These are phyloP conservation scores for Rhododendron ferrugineum DNA, from an alignment of 148 eudicot genomes.

Conservation along the genomic window DNA sequence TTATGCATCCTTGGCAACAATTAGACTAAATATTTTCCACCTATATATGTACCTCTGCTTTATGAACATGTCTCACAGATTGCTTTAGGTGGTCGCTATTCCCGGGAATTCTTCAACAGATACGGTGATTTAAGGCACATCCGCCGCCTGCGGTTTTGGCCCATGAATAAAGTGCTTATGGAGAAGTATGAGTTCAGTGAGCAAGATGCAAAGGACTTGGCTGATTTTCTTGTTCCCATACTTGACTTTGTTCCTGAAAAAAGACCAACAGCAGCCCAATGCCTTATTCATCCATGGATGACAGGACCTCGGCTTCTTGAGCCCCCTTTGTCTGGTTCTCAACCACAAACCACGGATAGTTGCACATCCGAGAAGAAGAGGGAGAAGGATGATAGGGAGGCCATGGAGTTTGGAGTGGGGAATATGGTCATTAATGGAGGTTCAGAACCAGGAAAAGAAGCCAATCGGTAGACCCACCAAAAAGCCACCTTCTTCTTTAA, in stretches of 20 bases:
- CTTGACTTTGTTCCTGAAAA: conserved; percentile 87
- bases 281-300: conserved; percentile 83
- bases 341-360: conserved; percentile 16
- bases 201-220: conserved; percentile 68
- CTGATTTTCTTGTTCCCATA: conserved; percentile 72
- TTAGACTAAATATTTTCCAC: neutral
- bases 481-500: neutral
- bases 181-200: conserved; percentile 73
- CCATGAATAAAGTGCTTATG: conserved; percentile 64
- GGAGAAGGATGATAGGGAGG: conserved; percentile 57
- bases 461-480: conserved; percentile 8
- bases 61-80: conserved; percentile 31
- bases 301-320: conserved; percentile 41
- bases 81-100: conserved; percentile 72
- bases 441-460: conserved; percentile 22
- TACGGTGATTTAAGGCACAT: conserved; percentile 79
- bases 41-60: neutral
- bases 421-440: conserved; percentile 51
- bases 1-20: neutral
- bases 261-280: conserved; percentile 80
- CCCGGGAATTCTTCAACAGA: conserved; percentile 78
- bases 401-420: conserved; percentile 60
- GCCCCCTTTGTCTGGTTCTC: conserved; percentile 25
- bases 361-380: conserved; percentile 22
- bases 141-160: conserved; percentile 73